Evolutionary conservation across 768 basidiomycete species (phyloP).

Genomic region (Panellus pusillus): DNA sequence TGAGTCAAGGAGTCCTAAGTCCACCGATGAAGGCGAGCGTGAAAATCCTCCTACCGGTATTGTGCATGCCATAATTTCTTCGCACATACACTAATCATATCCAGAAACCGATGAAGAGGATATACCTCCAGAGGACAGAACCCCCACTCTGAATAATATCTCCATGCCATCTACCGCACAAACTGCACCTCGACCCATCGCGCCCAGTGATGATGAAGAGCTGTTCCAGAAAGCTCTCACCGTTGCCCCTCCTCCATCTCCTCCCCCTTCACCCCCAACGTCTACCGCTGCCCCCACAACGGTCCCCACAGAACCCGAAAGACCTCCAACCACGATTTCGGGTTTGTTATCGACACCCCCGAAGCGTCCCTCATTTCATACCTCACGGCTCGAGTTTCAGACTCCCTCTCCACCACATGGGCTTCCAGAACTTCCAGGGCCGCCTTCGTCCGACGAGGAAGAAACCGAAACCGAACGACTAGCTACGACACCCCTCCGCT

Average conservation of each 20-base stretch:
- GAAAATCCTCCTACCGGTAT: conserved; percentile 10
- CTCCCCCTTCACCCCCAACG: conserved; percentile 34
- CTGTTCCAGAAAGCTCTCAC: conserved; percentile 10
- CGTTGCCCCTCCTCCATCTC: conserved; percentile 22
- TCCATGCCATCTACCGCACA: conserved; percentile 19
- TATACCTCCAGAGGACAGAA: conserved; percentile 21
- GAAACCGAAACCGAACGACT: conserved; percentile 31
- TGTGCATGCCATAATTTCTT: background rate
- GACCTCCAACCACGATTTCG: conserved; percentile 2
- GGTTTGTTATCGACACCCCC: conserved; percentile 45
- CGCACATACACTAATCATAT: background rate
- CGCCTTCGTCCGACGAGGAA: conserved; percentile 59
- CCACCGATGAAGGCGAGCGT: background rate
- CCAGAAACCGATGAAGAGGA: conserved; percentile 10
- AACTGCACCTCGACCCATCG: background rate
- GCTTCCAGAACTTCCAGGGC: conserved; percentile 67
- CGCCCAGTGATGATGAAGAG: conserved; percentile 7
- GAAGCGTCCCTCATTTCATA: conserved; percentile 38
- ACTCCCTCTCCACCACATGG: conserved; percentile 65
- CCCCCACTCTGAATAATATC: conserved; percentile 20
- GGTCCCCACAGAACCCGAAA: background rate
- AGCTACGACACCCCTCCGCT: conserved; percentile 23
- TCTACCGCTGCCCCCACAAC: background rate
- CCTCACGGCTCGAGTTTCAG: conserved; percentile 49
- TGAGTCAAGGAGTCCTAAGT: background rate